Conservation (phyloP, 352 stramenopile species). For the Phytopythium mirpurense region DNA sequence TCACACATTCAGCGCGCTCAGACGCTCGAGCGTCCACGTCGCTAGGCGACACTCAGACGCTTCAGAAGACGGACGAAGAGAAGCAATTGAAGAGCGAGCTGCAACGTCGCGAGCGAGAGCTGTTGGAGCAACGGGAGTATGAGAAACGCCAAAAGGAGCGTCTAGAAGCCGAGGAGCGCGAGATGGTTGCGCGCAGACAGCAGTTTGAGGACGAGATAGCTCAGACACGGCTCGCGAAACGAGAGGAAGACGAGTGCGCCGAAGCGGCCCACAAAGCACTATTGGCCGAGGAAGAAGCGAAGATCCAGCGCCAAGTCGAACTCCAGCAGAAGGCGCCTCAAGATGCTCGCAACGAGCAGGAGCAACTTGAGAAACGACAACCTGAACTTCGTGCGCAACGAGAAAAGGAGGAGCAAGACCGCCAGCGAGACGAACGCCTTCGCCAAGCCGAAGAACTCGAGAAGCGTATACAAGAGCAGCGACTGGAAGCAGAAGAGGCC, state of each 20-base stretch:
- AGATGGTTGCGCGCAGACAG: conserved; percentile 25
- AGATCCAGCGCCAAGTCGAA: conserved; percentile 25
- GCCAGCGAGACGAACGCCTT: conserved; percentile 11
- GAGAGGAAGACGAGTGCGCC: conserved; percentile 32
- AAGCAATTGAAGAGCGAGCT: conserved; percentile 26
- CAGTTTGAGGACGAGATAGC: conserved; percentile 44
- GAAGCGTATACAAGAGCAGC: conserved; percentile 11
- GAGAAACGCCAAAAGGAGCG: conserved; percentile 31
- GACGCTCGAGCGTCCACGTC: background rate
- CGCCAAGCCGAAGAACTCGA: conserved; percentile 19
- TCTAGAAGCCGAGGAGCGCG: conserved; percentile 31
- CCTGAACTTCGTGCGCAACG: background rate
- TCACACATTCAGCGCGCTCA: background rate
- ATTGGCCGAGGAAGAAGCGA: conserved; percentile 25
- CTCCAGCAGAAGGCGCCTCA: conserved; percentile 28
- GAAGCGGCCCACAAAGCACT: conserved; percentile 19
- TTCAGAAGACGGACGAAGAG: conserved; percentile 4
- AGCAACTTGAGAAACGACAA: conserved; percentile 15
- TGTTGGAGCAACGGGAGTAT: conserved; percentile 46
- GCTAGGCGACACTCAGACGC: background rate
- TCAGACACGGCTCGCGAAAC: conserved; percentile 21
- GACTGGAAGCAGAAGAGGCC: conserved; percentile 13
- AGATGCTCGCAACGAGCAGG: conserved; percentile 23
- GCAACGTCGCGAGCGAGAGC: conserved; percentile 33
- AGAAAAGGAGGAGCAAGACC: conserved; percentile 8